These are phyloP conservation scores for Aspergillus glaucus DNA, from an alignment of 2,329 filamentous ascomycete genomes.

Conservation along the genomic window DNA sequence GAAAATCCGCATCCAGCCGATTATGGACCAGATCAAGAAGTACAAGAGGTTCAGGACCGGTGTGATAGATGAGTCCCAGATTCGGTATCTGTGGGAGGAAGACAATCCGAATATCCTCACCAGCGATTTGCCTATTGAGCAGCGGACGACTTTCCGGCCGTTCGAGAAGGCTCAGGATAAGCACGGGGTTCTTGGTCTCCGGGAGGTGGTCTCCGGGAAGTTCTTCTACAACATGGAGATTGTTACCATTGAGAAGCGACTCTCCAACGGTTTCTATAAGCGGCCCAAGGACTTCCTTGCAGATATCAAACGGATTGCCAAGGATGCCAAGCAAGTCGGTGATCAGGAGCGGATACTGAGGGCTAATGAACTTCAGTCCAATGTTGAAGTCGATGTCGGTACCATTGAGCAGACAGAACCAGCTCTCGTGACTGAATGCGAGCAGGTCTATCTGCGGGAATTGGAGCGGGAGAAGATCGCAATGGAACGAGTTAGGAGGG, in stretches of 20 bases:
- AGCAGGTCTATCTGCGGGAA: constrained; percentile 71
- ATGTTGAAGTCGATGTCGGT: constrained; percentile 88
- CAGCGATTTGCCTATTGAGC: constrained; percentile 53
- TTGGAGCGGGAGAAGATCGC: constrained; percentile 60
- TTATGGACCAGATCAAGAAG: constrained; percentile 96
- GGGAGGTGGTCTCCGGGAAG: constrained; percentile 69
- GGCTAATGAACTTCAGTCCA: constrained; percentile 84
- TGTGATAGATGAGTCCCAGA: constrained; percentile 65
- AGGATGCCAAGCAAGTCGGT: constrained; percentile 75
- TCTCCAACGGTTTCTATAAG: constrained; percentile 95
- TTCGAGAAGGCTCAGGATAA: constrained; percentile 76
- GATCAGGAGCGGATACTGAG: constrained; percentile 78
- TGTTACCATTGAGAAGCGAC: constrained; percentile 86
- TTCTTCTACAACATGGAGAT: constrained; percentile 95
- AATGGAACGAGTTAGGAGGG: constrained; percentile 47
- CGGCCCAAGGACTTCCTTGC: constrained; percentile 81
- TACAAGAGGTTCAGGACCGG: constrained; percentile 84
- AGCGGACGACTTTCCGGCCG: constrained; percentile 59
- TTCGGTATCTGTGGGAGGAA: constrained; percentile 79
- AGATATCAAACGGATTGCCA: constrained; percentile 77
- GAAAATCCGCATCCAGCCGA: constrained; percentile 82
- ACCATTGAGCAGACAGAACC: constrained; percentile 63
- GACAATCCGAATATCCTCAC: constrained; percentile 62
- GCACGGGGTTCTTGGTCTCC: constrained; percentile 68
- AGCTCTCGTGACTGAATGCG: constrained; percentile 64